phyloP scores from a whole-genome alignment of 257 asterid species.

The Solanum paucissectum region DNA sequence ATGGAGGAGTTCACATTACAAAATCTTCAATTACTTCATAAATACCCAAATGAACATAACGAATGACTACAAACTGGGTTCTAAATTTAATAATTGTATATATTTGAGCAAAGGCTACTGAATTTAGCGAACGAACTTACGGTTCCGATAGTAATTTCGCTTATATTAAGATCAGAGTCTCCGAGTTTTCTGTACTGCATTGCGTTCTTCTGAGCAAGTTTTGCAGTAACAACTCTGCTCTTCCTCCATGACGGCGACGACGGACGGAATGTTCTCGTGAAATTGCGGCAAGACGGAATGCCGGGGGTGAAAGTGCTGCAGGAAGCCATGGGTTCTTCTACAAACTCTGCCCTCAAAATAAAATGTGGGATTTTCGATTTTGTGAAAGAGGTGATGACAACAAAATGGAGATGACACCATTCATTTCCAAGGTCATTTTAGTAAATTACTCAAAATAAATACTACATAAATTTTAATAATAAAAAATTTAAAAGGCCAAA shows the following conservation, averaged over 20 bases:
- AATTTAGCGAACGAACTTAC: slow-evolving; percentile 20
- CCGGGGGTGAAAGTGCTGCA: not conserved
- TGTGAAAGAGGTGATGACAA: not conserved
- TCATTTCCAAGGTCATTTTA: not conserved
- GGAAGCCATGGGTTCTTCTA: not conserved
- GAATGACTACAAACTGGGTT: not conserved
- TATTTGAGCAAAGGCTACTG: not conserved
- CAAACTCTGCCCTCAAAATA: not conserved
- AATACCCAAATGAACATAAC: not conserved
- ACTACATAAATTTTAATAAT: no score
- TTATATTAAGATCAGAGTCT: slow-evolving; percentile 72
- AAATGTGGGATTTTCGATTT: not conserved
- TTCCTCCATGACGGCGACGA: not conserved
- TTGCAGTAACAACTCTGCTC: not conserved
- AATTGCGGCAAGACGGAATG: not conserved
- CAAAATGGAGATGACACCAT: not conserved
- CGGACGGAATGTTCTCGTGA: not conserved
- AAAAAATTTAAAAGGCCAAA: not conserved
- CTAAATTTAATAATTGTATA: not conserved
- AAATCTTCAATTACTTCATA: not conserved
- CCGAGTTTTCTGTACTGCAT: slow-evolving; percentile 70
- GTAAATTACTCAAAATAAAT: not conserved
- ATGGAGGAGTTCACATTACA: not conserved
- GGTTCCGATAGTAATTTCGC: slow-evolving; percentile 89
- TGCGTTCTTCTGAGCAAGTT: slow-evolving; percentile 18